These are phyloP conservation scores for Dendrocalamus sinicus DNA, from an alignment of 176 grass and related monocot genomes.

Conservation along the genomic window DNA sequence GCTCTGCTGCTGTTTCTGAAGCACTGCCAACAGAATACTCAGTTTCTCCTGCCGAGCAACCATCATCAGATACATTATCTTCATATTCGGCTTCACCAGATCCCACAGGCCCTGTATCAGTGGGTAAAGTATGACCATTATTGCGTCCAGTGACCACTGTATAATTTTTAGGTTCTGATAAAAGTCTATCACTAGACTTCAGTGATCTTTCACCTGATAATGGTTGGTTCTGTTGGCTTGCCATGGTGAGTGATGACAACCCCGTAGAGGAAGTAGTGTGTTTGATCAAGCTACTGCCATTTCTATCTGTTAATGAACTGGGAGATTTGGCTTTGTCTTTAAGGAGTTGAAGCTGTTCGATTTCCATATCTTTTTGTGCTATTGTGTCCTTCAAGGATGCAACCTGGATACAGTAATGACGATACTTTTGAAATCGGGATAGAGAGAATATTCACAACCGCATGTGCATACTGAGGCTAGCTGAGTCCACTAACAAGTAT, in stretches of 20 bases:
- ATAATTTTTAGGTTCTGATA: slow-evolving; percentile 42
- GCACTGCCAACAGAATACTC: slow-evolving; percentile 66
- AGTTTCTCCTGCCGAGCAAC: slow-evolving; percentile 65
- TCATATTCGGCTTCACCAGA: slow-evolving; percentile 60
- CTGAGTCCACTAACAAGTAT: background rate
- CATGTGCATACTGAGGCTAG: background rate
- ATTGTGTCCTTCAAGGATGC: slow-evolving; percentile 86
- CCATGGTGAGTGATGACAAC: slow-evolving; percentile 35
- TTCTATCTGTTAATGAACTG: slow-evolving; percentile 48
- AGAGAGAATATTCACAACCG: slow-evolving; percentile 14
- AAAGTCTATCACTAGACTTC: slow-evolving; percentile 24
- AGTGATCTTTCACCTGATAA: slow-evolving; percentile 40
- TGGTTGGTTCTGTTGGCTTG: slow-evolving; percentile 50
- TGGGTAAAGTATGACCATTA: slow-evolving; percentile 23
- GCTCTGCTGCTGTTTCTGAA: slow-evolving; percentile 54
- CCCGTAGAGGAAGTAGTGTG: slow-evolving; percentile 58
- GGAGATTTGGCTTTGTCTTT: slow-evolving; percentile 64
- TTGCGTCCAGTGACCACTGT: slow-evolving; percentile 35
- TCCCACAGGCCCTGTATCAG: slow-evolving; percentile 42
- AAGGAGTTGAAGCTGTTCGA: slow-evolving; percentile 72
- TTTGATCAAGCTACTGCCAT: slow-evolving; percentile 42
- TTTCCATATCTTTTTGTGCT: slow-evolving; percentile 86
- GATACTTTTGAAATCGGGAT: slow-evolving; percentile 28
- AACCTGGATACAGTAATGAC: slow-evolving; percentile 59
- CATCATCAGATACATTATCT: slow-evolving; percentile 80